Base-by-base conservation (phyloP, 805 yeast genomes). In the Kuraishia cidri region DNA sequence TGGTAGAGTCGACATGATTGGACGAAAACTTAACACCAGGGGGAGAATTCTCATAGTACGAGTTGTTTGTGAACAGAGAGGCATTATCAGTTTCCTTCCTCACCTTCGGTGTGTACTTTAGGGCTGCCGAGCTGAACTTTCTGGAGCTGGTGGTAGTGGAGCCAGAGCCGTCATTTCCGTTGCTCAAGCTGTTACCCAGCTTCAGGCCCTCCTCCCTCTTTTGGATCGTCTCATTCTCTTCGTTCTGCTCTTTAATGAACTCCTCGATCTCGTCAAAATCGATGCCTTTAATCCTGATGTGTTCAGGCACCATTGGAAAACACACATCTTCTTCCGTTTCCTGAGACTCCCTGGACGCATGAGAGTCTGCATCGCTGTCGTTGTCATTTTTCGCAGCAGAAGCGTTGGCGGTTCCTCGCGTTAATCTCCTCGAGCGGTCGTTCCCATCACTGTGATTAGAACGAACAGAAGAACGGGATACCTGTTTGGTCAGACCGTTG, bases 271-370 rank as follows among this genome's bases (percentile, higher is more conserved):
- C 97, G 47, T 77, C 86, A 47, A 90, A 86, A 56, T 90, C 95
- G 43, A 92, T 84, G 12, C 95, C 96, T 38, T 76, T 77, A 6
- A 55, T 44, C 32, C 73, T 63, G 10, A 66, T 62, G 36, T 69
- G 74, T 38, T 79, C 80, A 4, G 83, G 77, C 31, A 75, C 61
- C 85, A 86, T 80, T 2, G 97, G 97, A 58, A 88, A 88, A 64
- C 97, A 90, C 29, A 90, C 98, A 69, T 90, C 97, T 51, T 86
- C 96, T 48, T 90, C 97, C 0, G 95, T 86, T 50, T 87, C 96
- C 45, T 84, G 94, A 4, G 88, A 78, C 13, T 78, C 75, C 42
- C 86, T 66, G 7, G 90, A 79, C 2, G 78, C 82, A 44, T 75
- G 83, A 2, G 88, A 80, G 44, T 72, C 80, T 14, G 67, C 69